Evolutionary conservation across 2,329 filamentous ascomycete genomes (phyloP), one percentile per base, ranked within the genome.

Genomic region (Bertia moriformis): DNA sequence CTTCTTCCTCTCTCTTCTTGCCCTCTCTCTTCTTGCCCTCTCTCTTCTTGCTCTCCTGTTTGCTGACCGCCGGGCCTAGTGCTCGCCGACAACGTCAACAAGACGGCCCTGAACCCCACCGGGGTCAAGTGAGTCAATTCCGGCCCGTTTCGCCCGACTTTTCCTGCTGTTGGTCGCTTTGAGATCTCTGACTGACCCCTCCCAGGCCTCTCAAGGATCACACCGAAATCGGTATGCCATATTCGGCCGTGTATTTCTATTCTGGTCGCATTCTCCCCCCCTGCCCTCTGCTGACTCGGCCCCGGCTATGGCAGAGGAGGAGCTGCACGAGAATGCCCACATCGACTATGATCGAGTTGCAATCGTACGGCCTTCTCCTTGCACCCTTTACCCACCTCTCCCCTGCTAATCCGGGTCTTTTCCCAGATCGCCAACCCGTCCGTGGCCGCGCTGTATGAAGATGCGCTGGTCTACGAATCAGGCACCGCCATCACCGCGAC

Each of bases 261-360:
- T 27, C 7, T 27, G 7, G n/a, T 27, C 7, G 7, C 22, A 27
- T 27, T n/a, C n/a, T n/a, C n/a, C 22, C 22, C 7, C n/a, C 22
- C n/a, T 7, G 22, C 22, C 22, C 7, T 27, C 7, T 27, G 7
- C 22, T 27, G n/a, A 27, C 22, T n/a, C 22, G n/a, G n/a, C 22
- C 22, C n/a, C 7, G 7, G 7, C 22, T n/a, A n/a, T n/a, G 7
- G 22, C 22, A 27, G 22, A 98, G 67, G 87, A 96, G 67, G 86
- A 94, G 62, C 83, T 98, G 44, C 88, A 96, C 64, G 86, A 95
- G 65, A 87, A 82, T 58, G 91, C 91, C 50, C 89, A 96, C 73
- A 98, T 98, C 57, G 91, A 98, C 73, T 98, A 96, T 61, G 84
- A 96, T 65, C 83, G 87, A 57, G 91, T 98, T 55, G 84, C 91